Conservation (phyloP, 257 asterid genomes). For the Thymus mandschuricus region DNA sequence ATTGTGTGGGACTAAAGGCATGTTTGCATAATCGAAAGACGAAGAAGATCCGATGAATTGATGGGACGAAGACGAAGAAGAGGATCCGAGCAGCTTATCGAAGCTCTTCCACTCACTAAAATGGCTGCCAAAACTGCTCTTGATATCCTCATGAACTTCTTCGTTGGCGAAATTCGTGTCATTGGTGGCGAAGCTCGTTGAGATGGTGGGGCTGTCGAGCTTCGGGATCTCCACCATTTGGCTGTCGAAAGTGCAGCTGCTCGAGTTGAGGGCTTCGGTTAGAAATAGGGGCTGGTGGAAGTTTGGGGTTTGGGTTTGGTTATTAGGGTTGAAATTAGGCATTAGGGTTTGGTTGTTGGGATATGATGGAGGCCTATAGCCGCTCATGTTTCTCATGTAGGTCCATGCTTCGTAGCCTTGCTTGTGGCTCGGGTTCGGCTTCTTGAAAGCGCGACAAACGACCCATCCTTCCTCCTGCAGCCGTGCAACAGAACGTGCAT, state of each 20-base stretch:
- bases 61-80: conserved; percentile 26
- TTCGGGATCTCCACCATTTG: conserved; percentile 63
- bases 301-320: conserved; percentile 34
- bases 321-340: conserved; percentile 32
- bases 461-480: conserved; percentile 96
- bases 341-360: conserved; percentile 29
- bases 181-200: conserved; percentile 57
- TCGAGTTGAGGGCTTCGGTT: conserved; percentile 7
- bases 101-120: conserved; percentile 55
- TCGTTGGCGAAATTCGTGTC: conserved; percentile 41
- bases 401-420: conserved; percentile 65
- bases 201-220: conserved; percentile 70
- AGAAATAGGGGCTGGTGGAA: conserved; percentile 41
- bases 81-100: conserved; percentile 43
- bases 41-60: conserved; percentile 45
- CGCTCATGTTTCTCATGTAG: conserved; percentile 39
- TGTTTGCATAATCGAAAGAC: conserved; percentile 46
- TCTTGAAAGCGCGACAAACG: conserved; percentile 87
- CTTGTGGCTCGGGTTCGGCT: conserved; percentile 73
- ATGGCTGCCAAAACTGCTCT: conserved; percentile 35
- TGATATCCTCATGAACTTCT: conserved; percentile 42
- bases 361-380: conserved; percentile 46
- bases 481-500: background rate
- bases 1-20: conserved; percentile 38
- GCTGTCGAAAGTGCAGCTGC: conserved; percentile 33